These are phyloP conservation scores for Nothophytophthora sp. DNA, from an alignment of 352 stramenopile genomes.

Conservation along the genomic window DNA sequence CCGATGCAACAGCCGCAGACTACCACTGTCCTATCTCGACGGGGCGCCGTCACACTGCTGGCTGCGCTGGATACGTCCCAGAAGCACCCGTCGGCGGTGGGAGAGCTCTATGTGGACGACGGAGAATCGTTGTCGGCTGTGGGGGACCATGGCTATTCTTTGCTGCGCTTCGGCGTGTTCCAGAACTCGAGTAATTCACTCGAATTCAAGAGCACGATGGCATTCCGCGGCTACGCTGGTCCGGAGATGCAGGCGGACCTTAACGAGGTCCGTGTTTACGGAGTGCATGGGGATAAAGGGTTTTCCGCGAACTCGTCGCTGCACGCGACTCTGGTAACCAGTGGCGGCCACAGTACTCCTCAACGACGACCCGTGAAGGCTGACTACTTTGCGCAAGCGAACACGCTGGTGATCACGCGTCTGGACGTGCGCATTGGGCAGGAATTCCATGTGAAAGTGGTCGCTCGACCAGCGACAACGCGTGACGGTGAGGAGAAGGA, in stretches of 20 bases:
- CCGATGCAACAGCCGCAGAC: constrained; percentile 53
- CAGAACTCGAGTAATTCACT: constrained; percentile 39
- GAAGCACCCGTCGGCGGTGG: constrained; percentile 26
- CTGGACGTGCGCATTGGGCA: constrained; percentile 47
- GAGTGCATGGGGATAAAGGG: constrained; percentile 29
- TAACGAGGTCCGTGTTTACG: constrained; percentile 55
- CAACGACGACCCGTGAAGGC: constrained; percentile 28
- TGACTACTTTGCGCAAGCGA: constrained; percentile 69
- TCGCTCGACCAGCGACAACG: constrained; percentile 17
- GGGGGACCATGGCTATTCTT: constrained; percentile 52
- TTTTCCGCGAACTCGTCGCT: constrained; percentile 71
- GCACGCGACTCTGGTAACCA: constrained; percentile 18
- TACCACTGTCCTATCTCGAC: constrained; percentile 62
- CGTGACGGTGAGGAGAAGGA: constrained; percentile 16
- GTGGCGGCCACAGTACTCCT: constrained; percentile 4
- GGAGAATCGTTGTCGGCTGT: constrained; percentile 71
- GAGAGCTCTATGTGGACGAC: constrained; percentile 77
- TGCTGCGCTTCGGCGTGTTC: constrained; percentile 42
- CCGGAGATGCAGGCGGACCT: constrained; percentile 69
- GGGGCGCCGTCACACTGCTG: constrained; percentile 52
- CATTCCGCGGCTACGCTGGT: constrained; percentile 55
- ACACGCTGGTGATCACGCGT: constrained; percentile 57
- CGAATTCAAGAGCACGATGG: constrained; percentile 36
- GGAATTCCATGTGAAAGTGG: constrained; percentile 47
- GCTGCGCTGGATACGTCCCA: constrained; percentile 40